Base-by-base conservation (phyloP, 257 asterid genomes). In the Asclepias syriaca region DNA sequence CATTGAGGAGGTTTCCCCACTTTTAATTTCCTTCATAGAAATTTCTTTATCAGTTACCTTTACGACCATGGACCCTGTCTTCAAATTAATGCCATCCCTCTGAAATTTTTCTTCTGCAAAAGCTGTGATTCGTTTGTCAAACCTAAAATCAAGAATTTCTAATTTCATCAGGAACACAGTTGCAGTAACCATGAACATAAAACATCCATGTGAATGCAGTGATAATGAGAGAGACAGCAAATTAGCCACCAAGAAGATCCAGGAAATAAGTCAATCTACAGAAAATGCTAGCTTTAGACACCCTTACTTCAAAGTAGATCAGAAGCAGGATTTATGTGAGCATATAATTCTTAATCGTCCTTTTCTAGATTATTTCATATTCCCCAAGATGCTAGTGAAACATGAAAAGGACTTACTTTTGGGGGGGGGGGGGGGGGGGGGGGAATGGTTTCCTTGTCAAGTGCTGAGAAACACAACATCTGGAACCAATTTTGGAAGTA, bases 41-140 rank as follows among this genome's bases (percentile, higher is more conserved):
- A 94, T 89, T 70, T 94, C 96, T 80, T 88, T 84, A 73, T 89
- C 92, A 69, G 97, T 80, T 63, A 93, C 90, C 48, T 88, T 91
- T 73, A 91, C 93, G 75, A 93, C 98, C 97, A 93, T 89, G 65
- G 96, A 85, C 72, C 97, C 97, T 13, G 97, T 94, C 80, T 84
- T 89, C 74, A 94, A 78, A 79, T 88, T 80, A 64, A 94, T 94
- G 63, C 98, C 98, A 74, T 91, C 97, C 80, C 98, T 88, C 72
- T 79, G 78, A 73, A 94, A 94, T 73, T 94, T 94, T 57, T 87
- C 93, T 82, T 94, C 98, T 2, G 96, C 98, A 82, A 91, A 93
- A 75, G 93, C 86, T 1, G 98, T 89, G 74, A 94, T 91, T 87
- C 98, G 82, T 82, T 91, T 94, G 89, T 94, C 98, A 81, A 94